These are phyloP conservation scores for Lindgomyces ingoldianus DNA, from an alignment of 495 filamentous ascomycete species.

Conservation along the genomic window DNA sequence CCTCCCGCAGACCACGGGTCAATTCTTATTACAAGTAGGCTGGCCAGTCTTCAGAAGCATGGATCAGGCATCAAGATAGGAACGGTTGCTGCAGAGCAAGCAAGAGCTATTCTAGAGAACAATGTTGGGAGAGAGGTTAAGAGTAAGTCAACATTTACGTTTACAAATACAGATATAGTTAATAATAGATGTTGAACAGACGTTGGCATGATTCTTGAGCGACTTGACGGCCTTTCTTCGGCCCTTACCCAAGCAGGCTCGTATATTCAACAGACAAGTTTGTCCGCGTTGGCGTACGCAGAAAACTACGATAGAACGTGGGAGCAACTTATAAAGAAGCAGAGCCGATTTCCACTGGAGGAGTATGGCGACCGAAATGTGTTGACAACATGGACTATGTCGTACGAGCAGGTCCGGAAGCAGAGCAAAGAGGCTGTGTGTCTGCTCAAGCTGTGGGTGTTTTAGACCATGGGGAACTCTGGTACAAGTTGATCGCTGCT, in stretches of 20 bases:
- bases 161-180: not conserved
- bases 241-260: constrained; percentile 40
- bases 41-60: constrained; percentile 29
- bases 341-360: constrained; percentile 1
- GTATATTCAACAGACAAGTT: constrained; percentile 32
- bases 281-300: not conserved
- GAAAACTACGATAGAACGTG: constrained; percentile 22
- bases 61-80: constrained; percentile 23
- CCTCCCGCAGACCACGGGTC: constrained; percentile 45
- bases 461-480: constrained; percentile 30
- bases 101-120: constrained; percentile 29
- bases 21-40: constrained; percentile 50
- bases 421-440: constrained; percentile 15
- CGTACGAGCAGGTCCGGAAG: constrained; percentile 14
- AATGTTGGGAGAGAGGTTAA: constrained; percentile 22
- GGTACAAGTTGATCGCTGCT: constrained; percentile 23
- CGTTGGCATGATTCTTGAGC: constrained; percentile 12
- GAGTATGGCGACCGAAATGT: constrained; percentile 29
- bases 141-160: constrained; percentile 7
- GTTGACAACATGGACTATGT: constrained; percentile 34
- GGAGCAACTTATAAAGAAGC: constrained; percentile 18
- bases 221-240: constrained; percentile 40
- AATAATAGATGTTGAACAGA: constrained; percentile 6
- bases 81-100: constrained; percentile 34
- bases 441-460: constrained; percentile 32